Percentiles rank a stretch among this genome's conserved stretches.
phyloP scores from a whole-genome alignment of 2,329 filamentous ascomycete species.

The Phoma herbarum region DNA sequence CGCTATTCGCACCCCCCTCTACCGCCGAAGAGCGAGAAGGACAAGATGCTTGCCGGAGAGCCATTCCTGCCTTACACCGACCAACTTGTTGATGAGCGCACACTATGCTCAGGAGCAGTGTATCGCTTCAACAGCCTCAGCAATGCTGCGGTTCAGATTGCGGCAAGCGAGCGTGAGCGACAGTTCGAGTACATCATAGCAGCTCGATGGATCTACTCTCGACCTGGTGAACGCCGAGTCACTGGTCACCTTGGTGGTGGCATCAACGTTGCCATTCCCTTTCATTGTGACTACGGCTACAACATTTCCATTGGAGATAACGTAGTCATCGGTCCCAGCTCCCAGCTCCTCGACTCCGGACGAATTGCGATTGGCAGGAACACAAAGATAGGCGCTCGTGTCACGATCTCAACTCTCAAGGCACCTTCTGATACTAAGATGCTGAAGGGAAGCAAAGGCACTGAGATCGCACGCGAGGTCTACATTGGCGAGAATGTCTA shows the following conservation, averaged over 20 bases:
- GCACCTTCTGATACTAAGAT: constrained; percentile 76
- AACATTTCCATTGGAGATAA: constrained; percentile 89
- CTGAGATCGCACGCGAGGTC: constrained; percentile 74
- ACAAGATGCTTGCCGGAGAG: constrained; percentile 85
- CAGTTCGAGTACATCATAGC: constrained; percentile 76
- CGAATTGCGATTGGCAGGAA: constrained; percentile 82
- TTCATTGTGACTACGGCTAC: constrained; percentile 94
- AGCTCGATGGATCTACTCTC: constrained; percentile 58
- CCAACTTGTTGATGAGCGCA: constrained; percentile 82
- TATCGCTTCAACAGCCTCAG: constrained; percentile 87
- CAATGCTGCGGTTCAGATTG: constrained; percentile 75
- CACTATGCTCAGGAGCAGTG: constrained; percentile 80
- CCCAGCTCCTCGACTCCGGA: constrained; percentile 86
- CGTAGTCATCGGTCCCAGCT: constrained; percentile 83
- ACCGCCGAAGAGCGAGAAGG: constrained; percentile 73
- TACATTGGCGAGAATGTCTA: constrained; percentile 77
- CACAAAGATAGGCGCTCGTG: constrained; percentile 76
- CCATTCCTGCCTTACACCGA: constrained; percentile 80
- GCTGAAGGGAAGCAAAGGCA: constrained; percentile 76
- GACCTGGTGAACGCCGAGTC: constrained; percentile 16
- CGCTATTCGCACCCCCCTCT: constrained; percentile 37
- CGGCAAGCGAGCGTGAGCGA: constrained; percentile 70
- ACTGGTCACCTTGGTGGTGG: constrained; percentile 73
- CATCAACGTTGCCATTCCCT: constrained; percentile 84
- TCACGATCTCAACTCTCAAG: constrained; percentile 82